Percentiles rank a stretch among this genome's conserved stretches.
Conservation (phyloP, 208 protist species). For the Leishmania tarentolae region DNA sequence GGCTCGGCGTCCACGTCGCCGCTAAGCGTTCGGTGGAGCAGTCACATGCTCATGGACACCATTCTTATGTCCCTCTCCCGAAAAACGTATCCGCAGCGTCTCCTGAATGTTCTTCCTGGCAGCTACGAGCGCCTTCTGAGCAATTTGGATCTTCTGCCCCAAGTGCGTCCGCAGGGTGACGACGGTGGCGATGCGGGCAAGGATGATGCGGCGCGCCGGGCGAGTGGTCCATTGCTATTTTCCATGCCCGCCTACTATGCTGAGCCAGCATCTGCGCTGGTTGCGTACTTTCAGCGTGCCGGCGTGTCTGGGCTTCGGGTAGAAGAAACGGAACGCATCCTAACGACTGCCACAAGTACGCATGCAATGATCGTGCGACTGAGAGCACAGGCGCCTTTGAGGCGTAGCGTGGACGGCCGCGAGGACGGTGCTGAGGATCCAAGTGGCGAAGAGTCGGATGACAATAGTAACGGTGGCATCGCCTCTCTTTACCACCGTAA, state of each 20-base stretch:
- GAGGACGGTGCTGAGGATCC: constrained; percentile 1
- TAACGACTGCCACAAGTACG: constrained; percentile 43
- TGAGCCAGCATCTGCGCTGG: constrained; percentile 42
- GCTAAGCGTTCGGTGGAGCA: constrained; percentile 42
- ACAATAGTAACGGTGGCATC: not conserved
- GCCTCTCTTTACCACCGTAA: not conserved
- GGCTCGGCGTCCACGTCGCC: not conserved
- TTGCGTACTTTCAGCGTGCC: constrained; percentile 55
- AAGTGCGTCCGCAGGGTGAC: not conserved
- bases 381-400: constrained; percentile 45
- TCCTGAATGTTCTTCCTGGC: constrained; percentile 65
- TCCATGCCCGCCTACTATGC: constrained; percentile 72
- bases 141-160: constrained; percentile 32
- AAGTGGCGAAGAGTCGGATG: constrained; percentile 9
- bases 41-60: constrained; percentile 45
- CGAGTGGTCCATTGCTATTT: constrained; percentile 33
- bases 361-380: constrained; percentile 76
- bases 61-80: constrained; percentile 44
- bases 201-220: constrained; percentile 2
- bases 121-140: constrained; percentile 59
- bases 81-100: constrained; percentile 64
- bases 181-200: constrained; percentile 18
- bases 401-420: not conserved
- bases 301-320: constrained; percentile 33
- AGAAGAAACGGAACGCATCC: constrained; percentile 52